Evolutionary conservation across 371 early-diverging fungal species (phyloP).

Genomic region (Mucor velutinosus): DNA sequence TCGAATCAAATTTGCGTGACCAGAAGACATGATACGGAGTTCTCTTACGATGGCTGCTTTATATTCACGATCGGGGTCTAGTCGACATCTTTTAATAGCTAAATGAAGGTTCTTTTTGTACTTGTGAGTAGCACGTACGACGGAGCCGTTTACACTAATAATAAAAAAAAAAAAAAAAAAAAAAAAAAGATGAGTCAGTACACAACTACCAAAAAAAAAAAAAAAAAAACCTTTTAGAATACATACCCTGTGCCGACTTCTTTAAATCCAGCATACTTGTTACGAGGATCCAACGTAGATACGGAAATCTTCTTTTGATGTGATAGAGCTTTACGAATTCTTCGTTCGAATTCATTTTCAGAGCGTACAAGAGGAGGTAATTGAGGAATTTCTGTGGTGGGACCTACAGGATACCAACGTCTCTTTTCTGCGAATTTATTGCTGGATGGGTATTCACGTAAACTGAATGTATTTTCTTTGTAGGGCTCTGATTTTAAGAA

Average conservation of each 20-base stretch:
- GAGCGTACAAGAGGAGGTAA: slow-evolving; percentile 46
- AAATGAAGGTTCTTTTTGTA: slow-evolving; percentile 49
- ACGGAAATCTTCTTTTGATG: slow-evolving; percentile 31
- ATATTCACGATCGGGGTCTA: slow-evolving; percentile 57
- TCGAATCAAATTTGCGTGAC: slow-evolving; percentile 48
- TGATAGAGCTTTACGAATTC: slow-evolving; percentile 45
- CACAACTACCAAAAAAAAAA: neutral
- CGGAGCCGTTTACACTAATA: slow-evolving; percentile 55
- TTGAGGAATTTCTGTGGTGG: slow-evolving; percentile 44
- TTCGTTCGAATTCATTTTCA: slow-evolving; percentile 50
- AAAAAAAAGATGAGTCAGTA: neutral
- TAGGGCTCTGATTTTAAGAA: slow-evolving; percentile 43
- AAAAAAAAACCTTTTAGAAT: too few species aligned
- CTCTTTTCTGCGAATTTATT: slow-evolving; percentile 21
- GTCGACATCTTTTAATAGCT: slow-evolving; percentile 54
- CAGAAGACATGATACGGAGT: slow-evolving; percentile 55
- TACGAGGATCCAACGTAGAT: slow-evolving; percentile 45
- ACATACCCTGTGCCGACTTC: slow-evolving; percentile 56
- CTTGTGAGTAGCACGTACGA: slow-evolving; percentile 48
- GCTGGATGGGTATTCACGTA: slow-evolving; percentile 28
- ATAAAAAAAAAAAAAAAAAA: neutral
- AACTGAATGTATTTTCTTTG: slow-evolving; percentile 12
- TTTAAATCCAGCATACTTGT: slow-evolving; percentile 47
- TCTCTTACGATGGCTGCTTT: slow-evolving; percentile 53
- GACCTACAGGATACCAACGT: slow-evolving; percentile 50